These are phyloP conservation scores for Erysimum pusillum DNA, from an alignment of 441 rosid genomes.

Conservation along the genomic window DNA sequence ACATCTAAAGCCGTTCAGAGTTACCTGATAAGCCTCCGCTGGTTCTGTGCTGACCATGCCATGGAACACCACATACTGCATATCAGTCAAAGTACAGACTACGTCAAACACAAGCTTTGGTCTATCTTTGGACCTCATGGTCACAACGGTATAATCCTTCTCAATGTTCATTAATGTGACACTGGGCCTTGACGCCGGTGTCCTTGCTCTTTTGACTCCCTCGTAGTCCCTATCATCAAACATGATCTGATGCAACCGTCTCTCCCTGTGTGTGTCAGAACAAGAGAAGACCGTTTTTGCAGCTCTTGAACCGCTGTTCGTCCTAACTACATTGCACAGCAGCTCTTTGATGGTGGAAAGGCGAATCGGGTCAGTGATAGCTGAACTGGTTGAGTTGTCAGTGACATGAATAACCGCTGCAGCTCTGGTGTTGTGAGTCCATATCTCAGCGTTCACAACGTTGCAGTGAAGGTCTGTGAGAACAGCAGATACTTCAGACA, in stretches of 20 bases:
- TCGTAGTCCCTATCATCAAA: conserved; percentile 91
- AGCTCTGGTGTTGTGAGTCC: conserved; percentile 95
- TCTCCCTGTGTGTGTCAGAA: conserved; percentile 78
- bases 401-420: conserved; percentile 92
- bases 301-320: conserved; percentile 64
- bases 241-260: conserved; percentile 96
- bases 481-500: conserved; percentile 91
- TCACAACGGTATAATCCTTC: conserved; percentile 82
- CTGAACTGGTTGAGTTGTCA: conserved; percentile 64
- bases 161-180: conserved; percentile 78
- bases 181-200: conserved; percentile 60
- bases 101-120: conserved; percentile 92
- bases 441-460: conserved; percentile 88
- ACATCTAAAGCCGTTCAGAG: neutral
- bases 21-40: conserved; percentile 92
- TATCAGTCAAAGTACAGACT: conserved; percentile 89
- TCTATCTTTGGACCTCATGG: conserved; percentile 91
- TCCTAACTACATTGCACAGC: conserved; percentile 77
- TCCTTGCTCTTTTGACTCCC: conserved; percentile 58
- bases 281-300: conserved; percentile 76
- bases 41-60: conserved; percentile 82
- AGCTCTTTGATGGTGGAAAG: conserved; percentile 71
- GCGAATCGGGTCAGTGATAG: conserved; percentile 67
- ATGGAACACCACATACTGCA: conserved; percentile 93
- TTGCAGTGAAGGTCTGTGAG: conserved; percentile 84